Conservation (phyloP, 75 land plant species). For the Ceratopteris richardii region DNA sequence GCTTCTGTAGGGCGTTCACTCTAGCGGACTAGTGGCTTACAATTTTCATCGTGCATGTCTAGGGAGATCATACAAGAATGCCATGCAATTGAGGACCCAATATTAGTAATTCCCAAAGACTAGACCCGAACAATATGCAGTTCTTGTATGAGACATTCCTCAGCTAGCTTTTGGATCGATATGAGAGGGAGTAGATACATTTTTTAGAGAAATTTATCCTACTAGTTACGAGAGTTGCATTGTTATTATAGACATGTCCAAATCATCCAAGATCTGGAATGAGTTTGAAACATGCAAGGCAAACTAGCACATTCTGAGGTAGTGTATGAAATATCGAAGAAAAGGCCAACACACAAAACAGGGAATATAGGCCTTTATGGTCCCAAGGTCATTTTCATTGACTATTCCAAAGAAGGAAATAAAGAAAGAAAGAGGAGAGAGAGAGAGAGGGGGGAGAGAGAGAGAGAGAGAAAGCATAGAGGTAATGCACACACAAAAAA, state of each 20-base stretch:
- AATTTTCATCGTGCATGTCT: conserved; percentile 44
- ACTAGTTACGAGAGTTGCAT: conserved; percentile 62
- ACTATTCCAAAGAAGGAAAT: conserved; percentile 47
- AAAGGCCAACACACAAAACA: conserved; percentile 50
- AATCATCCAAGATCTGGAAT: conserved; percentile 57
- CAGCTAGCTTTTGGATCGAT: conserved; percentile 26
- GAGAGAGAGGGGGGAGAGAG: too few relatives aligned
- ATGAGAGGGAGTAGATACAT: conserved; percentile 74
- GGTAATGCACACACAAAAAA: too few relatives aligned
- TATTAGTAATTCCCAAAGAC: conserved; percentile 37
- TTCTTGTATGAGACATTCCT: conserved; percentile 81
- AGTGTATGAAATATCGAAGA: conserved; percentile 47
- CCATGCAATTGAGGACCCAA: conserved; percentile 43
- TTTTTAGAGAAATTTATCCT: conserved; percentile 68
- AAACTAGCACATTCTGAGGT: conserved; percentile 67
- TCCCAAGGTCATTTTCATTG: conserved; percentile 59
- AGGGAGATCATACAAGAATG: conserved; percentile 75
- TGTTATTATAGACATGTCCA: conserved; percentile 46
- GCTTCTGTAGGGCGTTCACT: conserved; percentile 75
- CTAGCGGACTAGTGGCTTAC: conserved; percentile 64
- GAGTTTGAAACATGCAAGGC: conserved; percentile 52
- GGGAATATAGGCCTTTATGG: conserved; percentile 72
- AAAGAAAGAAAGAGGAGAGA: too few relatives aligned
- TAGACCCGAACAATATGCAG: conserved; percentile 55
- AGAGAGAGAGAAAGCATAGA: too few relatives aligned